These are phyloP conservation scores for Pelargonium citronellum DNA, from an alignment of 441 rosid genomes.

Conservation along the genomic window DNA sequence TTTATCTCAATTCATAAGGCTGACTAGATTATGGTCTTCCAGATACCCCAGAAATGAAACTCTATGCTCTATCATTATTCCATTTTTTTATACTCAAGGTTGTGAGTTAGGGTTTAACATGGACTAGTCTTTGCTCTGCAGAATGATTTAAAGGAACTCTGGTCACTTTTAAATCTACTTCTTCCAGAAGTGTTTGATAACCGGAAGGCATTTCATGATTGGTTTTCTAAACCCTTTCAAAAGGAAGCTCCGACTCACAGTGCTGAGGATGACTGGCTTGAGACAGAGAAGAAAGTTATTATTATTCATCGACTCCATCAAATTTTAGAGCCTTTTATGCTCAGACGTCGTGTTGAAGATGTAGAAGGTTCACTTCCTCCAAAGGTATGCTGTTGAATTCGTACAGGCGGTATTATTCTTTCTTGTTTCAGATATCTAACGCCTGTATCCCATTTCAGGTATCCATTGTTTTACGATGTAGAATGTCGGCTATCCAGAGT, in stretches of 20 bases:
- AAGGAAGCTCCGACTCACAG: slow-evolving; percentile 73
- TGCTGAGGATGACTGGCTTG: slow-evolving; percentile 99
- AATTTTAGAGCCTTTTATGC: slow-evolving; percentile 99
- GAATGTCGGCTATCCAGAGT: slow-evolving; percentile 97
- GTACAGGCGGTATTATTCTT: slow-evolving; percentile 15
- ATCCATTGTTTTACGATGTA: slow-evolving; percentile 83
- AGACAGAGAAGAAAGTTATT: slow-evolving; percentile 98
- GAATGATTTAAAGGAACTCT: slow-evolving; percentile 98
- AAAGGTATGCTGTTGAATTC: slow-evolving; percentile 51
- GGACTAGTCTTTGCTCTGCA: slow-evolving; percentile 32
- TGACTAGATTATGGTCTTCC: neutral
- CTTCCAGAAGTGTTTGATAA: slow-evolving; percentile 99
- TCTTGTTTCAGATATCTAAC: slow-evolving; percentile 26
- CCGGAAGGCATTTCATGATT: slow-evolving; percentile 98
- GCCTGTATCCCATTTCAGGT: slow-evolving; percentile 50
- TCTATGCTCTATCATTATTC: neutral
- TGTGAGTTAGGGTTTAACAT: slow-evolving; percentile 3
- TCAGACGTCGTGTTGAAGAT: slow-evolving; percentile 98
- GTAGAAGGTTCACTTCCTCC: slow-evolving; percentile 99
- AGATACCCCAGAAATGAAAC: neutral
- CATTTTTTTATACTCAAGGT: neutral
- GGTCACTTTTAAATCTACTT: slow-evolving; percentile 97
- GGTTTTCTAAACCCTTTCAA: slow-evolving; percentile 99
- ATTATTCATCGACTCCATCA: slow-evolving; percentile 99
- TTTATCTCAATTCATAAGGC: neutral